Conservation (phyloP, 2,329 filamentous ascomycete genomes). For the Penicillium italicum region DNA sequence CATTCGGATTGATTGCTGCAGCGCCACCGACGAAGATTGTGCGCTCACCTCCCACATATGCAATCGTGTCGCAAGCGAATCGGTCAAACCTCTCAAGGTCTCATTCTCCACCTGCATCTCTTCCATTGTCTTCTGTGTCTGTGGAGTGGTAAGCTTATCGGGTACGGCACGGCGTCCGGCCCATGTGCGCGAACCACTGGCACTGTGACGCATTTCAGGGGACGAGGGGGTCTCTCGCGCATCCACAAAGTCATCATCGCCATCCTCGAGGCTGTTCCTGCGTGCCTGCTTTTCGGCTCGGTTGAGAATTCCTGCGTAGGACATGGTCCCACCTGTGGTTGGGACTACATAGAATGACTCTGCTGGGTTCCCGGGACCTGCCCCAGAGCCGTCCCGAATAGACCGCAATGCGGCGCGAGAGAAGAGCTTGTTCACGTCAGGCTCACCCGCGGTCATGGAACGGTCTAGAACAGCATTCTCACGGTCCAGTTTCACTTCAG, state of each 20-base stretch:
- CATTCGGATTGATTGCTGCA: conserved; percentile 72
- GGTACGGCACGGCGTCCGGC: conserved; percentile 14
- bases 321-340: conserved; percentile 82
- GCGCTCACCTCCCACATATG: conserved; percentile 90
- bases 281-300: conserved; percentile 46
- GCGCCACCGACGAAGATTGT: conserved; percentile 78
- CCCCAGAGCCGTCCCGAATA: conserved; percentile 63
- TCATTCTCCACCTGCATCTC: conserved; percentile 87
- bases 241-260: conserved; percentile 86
- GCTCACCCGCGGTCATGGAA: conserved; percentile 51
- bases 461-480: conserved; percentile 41
- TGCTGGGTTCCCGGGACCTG: conserved; percentile 54
- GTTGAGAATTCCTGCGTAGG: conserved; percentile 83
- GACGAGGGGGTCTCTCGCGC: conserved; percentile 65
- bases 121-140: conserved; percentile 66
- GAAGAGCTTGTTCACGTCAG: conserved; percentile 78
- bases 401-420: conserved; percentile 80
- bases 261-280: conserved; percentile 55
- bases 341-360: conserved; percentile 93
- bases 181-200: conserved; percentile 31
- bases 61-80: conserved; percentile 81
- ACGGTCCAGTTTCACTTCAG: conserved; percentile 38
- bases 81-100: conserved; percentile 76
- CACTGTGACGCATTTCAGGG: conserved; percentile 46
- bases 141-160: conserved; percentile 34